Evolutionary conservation across 129 eudicot species (phyloP).

Genomic region (Flaveria linearis): DNA sequence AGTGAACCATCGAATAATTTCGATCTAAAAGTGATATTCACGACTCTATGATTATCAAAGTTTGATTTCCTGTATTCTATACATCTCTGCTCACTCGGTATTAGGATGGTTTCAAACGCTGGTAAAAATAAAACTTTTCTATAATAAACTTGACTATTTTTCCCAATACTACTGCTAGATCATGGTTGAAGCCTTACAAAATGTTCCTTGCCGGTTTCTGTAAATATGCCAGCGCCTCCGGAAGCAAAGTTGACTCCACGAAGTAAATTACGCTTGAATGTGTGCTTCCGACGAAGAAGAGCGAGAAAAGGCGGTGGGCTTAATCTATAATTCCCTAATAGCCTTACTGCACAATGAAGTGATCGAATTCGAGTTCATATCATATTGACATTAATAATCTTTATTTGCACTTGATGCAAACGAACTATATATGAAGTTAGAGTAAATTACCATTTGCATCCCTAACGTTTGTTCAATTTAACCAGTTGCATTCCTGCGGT

Average conservation of each 20-base stretch:
- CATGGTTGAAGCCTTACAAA: slow-evolving; percentile 26
- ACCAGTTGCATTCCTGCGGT: no score
- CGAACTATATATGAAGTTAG: background rate
- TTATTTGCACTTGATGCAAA: background rate
- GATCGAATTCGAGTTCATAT: background rate
- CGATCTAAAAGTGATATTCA: no score
- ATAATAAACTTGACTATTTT: no score
- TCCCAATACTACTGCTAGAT: background rate
- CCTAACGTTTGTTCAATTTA: no score
- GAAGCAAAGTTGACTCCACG: slow-evolving; percentile 60
- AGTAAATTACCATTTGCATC: no score
- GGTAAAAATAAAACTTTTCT: no score
- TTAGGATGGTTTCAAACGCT: no score
- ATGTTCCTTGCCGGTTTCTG: slow-evolving; percentile 22
- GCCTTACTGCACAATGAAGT: slow-evolving; percentile 26
- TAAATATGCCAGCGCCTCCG: slow-evolving; percentile 50
- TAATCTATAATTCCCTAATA: slow-evolving; percentile 35
- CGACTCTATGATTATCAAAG: no score
- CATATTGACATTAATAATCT: background rate
- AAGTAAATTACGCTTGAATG: slow-evolving; percentile 37
- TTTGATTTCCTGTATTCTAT: no score
- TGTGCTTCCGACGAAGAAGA: slow-evolving; percentile 21
- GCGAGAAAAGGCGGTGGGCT: slow-evolving; percentile 57
- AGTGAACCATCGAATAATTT: no score
- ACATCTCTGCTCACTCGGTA: no score